Conservation (phyloP, 495 filamentous ascomycete species). For the Aspergillus biplanus region DNA sequence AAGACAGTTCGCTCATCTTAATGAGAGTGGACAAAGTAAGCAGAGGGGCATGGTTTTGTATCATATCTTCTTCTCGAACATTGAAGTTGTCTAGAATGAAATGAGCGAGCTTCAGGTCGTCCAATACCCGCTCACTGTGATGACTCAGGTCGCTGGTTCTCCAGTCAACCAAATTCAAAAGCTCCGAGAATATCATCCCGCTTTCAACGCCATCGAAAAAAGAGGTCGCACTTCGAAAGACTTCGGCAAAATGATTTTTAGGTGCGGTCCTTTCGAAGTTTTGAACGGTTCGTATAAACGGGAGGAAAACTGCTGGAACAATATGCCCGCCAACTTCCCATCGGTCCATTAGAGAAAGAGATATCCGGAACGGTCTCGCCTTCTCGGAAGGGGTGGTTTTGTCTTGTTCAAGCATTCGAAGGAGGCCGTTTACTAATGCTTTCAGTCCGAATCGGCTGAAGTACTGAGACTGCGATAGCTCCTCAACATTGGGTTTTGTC, state of each 20-base stretch:
- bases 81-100: slow-evolving; percentile 92
- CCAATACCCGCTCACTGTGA: slow-evolving; percentile 50
- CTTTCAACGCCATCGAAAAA: slow-evolving; percentile 99
- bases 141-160: slow-evolving; percentile 34
- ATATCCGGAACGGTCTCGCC: slow-evolving; percentile 88
- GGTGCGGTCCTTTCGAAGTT: slow-evolving; percentile 63
- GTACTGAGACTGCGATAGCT: slow-evolving; percentile 61
- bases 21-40: slow-evolving; percentile 68
- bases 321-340: slow-evolving; percentile 95
- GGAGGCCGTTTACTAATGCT: slow-evolving; percentile 72
- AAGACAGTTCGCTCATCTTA: slow-evolving; percentile 44
- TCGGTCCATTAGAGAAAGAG: slow-evolving; percentile 92
- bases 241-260: slow-evolving; percentile 77
- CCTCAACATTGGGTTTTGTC: slow-evolving; percentile 44
- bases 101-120: slow-evolving; percentile 66
- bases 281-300: slow-evolving; percentile 78
- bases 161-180: slow-evolving; percentile 57
- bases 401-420: slow-evolving; percentile 70
- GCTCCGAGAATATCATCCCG: slow-evolving; percentile 85
- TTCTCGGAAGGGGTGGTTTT: slow-evolving; percentile 64
- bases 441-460: slow-evolving; percentile 79
- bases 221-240: slow-evolving; percentile 85
- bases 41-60: slow-evolving; percentile 80
- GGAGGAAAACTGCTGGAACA: slow-evolving; percentile 83
- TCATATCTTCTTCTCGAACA: slow-evolving; percentile 94